Percentiles rank a stretch among this genome's conserved stretches.
phyloP scores from a whole-genome alignment of 129 eudicot genomes.

The Rutidosis leptorrhynchoides region DNA sequence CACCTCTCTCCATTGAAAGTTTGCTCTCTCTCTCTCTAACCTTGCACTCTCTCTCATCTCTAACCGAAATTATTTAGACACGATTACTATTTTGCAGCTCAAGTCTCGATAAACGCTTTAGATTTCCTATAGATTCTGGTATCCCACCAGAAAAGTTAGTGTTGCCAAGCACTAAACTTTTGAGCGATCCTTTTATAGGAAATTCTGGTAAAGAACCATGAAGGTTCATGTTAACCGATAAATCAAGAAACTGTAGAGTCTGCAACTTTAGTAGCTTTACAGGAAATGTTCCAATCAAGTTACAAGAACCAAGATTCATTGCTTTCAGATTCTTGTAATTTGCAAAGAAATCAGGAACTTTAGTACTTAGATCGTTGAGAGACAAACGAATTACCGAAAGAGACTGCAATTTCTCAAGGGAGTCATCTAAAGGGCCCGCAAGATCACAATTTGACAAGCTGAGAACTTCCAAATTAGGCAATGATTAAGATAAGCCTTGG shows the following conservation, averaged over 20 bases:
- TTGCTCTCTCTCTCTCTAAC: no score
- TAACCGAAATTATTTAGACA: no score
- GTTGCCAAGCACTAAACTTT: constrained; percentile 33
- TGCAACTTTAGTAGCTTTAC: constrained; percentile 38
- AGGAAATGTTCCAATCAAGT: constrained; percentile 47
- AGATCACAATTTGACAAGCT: constrained; percentile 50
- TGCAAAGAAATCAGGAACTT: constrained; percentile 49
- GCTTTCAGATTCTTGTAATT: constrained; percentile 39
- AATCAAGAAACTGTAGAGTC: constrained; percentile 39
- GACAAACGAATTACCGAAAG: constrained; percentile 43
- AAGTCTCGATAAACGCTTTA: constrained; percentile 32
- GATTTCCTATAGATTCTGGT: constrained; percentile 48
- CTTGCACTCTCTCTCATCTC: no score
- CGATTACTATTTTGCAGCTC: constrained; percentile 38
- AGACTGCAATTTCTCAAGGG: constrained; percentile 34
- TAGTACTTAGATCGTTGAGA: constrained; percentile 35
- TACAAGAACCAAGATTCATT: constrained; percentile 37
- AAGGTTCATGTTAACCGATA: constrained; percentile 31
- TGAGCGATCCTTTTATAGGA: constrained; percentile 31
- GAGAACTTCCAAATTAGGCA: constrained; percentile 44
- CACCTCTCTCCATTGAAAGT: no score
- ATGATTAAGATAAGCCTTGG: constrained; percentile 39
- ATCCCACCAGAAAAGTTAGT: constrained; percentile 44
- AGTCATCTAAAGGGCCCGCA: constrained; percentile 44
- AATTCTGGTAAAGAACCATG: constrained; percentile 38